Evolutionary conservation across 1,284 basidiomycete species (phyloP).

Genomic region (Marasmius tenuissimus): DNA sequence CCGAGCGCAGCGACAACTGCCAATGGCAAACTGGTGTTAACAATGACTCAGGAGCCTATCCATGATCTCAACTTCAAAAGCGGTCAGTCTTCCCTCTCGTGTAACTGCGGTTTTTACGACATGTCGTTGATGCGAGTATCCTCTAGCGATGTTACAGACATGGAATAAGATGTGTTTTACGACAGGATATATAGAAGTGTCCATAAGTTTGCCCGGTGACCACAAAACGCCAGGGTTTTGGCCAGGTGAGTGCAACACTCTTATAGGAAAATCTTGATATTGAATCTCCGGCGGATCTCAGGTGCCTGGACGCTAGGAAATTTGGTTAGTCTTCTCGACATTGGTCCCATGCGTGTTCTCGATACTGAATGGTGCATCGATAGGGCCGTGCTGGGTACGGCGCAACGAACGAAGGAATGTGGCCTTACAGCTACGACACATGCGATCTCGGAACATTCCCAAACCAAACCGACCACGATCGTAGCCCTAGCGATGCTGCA

Average conservation of each 20-base stretch:
- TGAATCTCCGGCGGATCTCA: conserved; percentile 15
- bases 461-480: conserved; percentile 64
- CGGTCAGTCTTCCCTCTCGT: conserved; percentile 41
- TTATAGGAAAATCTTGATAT: conserved; percentile 28
- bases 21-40: conserved; percentile 77
- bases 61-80: conserved; percentile 81
- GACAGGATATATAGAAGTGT: conserved; percentile 85
- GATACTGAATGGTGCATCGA: neutral
- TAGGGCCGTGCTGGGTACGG: conserved; percentile 77
- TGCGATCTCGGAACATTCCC: conserved; percentile 87
- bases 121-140: conserved; percentile 3
- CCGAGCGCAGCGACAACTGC: conserved; percentile 69
- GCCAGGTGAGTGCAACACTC: conserved; percentile 49
- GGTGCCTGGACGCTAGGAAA: conserved; percentile 86
- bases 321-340: conserved; percentile 41
- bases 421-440: conserved; percentile 83
- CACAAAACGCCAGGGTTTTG: conserved; percentile 71
- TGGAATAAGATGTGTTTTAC: conserved; percentile 97
- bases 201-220: conserved; percentile 79
- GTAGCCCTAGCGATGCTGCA: conserved; percentile 48
- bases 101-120: neutral
- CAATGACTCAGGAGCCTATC: conserved; percentile 57
- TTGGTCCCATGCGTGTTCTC: neutral
- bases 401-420: conserved; percentile 59
- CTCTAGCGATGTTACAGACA: conserved; percentile 66